Evolutionary conservation across 495 filamentous ascomycete genomes (phyloP).

Genomic region (Collariella sp.): DNA sequence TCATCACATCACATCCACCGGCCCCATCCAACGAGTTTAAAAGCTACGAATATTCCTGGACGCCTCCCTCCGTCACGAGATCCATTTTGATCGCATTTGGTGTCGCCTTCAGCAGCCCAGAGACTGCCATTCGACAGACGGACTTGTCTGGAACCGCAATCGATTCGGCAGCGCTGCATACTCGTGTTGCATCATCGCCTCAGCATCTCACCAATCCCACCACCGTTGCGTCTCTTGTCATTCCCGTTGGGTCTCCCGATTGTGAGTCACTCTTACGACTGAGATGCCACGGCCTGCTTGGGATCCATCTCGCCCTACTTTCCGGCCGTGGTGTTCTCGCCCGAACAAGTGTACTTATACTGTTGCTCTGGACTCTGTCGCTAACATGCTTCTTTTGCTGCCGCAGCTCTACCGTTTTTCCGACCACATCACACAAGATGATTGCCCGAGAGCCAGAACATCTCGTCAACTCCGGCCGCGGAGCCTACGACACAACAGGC

Average conservation of each 20-base stretch:
- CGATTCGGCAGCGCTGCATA: slow-evolving; percentile 32
- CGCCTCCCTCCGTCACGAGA: slow-evolving; percentile 10
- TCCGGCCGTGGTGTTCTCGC: neutral
- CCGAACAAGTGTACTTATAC: slow-evolving; percentile 6
- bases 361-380: neutral
- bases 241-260: slow-evolving; percentile 23
- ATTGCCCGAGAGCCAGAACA: slow-evolving; percentile 37
- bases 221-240: slow-evolving; percentile 14
- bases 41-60: neutral
- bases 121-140: slow-evolving; percentile 1
- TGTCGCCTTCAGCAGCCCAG: slow-evolving; percentile 16
- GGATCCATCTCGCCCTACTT: slow-evolving; percentile 11
- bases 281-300: slow-evolving; percentile 11
- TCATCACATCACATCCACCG: slow-evolving; percentile 11
- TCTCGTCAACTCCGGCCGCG: slow-evolving; percentile 45
- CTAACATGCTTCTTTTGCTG: slow-evolving; percentile 21
- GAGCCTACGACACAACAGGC: slow-evolving; percentile 50
- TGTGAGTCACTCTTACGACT: slow-evolving; percentile 38
- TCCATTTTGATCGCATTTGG: slow-evolving; percentile 8
- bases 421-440: slow-evolving; percentile 31
- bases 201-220: slow-evolving; percentile 31
- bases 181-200: slow-evolving; percentile 31
- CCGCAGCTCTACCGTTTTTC: slow-evolving; percentile 8
- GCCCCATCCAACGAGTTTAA: slow-evolving; percentile 12
- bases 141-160: slow-evolving; percentile 16